Base-by-base conservation (phyloP, 331 rosid genomes). In the Quercus lobata region DNA sequence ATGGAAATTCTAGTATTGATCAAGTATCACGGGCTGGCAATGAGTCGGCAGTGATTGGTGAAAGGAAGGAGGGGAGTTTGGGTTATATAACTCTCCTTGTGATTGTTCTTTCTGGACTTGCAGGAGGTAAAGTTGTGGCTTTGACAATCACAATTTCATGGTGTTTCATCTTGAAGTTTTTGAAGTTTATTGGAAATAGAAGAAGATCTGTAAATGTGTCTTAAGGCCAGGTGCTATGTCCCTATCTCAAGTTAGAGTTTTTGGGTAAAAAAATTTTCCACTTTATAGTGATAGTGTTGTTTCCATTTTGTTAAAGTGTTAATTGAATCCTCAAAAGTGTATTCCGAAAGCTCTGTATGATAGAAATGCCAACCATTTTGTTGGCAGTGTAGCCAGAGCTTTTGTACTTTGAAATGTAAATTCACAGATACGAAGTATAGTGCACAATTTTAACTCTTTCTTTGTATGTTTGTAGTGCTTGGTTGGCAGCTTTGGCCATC, bases 81-180 rank as follows among this genome's bases (percentile, higher is more conserved):
- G 82, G 90, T 27, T 79, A 79, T 66, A 29, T 58, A 35, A 35
- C 82, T 79, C 62, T 86, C 61, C 15, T 89, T 57, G 21, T 89
- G 10, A 75, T 91, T 22, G 84, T 72, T 55, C 96, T 94, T 53
- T 57, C 74, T 56, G 98, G 98, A 21, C 93, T 94, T 56, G 74
- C 83, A 18, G 80, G 84, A n/a, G 94, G 97, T 32, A 83, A 91
- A 8, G 69, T 91, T 57, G 30, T 58, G 5, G 94, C 97, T 57
- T 52, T 92, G 69, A 6, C 82, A 16, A 83, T 94, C 6, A 78
- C 86, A n/a, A 63, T 92, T 49, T 41, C 84, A 68, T 91, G 97
- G 87, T 87, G 92, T 65, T 82, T 90, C 19, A 66, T 79, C 76
- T 46, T 86, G 14, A 92, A 87, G 80, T 52, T 90, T 24, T 44